These are phyloP conservation scores for Rhododendron williamsianum DNA, from an alignment of 148 eudicot genomes.

Conservation along the genomic window DNA sequence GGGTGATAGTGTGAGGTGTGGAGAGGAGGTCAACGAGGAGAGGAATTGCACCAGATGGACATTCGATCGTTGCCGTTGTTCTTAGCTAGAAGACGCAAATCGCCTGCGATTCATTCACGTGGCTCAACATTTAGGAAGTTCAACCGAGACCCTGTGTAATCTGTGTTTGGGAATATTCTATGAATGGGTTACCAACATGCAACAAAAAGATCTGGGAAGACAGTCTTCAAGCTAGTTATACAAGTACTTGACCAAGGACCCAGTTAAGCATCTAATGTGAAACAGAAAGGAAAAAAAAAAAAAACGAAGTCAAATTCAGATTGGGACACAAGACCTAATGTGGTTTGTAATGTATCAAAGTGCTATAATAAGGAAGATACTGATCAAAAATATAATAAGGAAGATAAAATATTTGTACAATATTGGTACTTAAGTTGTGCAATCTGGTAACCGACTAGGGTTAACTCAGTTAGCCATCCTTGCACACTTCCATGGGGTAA, in stretches of 20 bases:
- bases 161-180: neutral
- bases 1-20: slow-evolving; percentile 6
- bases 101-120: slow-evolving; percentile 5
- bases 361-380: neutral
- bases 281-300: neutral
- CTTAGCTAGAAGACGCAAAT: slow-evolving; percentile 15
- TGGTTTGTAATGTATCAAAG: neutral
- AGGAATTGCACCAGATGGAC: slow-evolving; percentile 14
- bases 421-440: neutral
- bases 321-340: neutral
- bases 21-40: slow-evolving; percentile 7
- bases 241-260: neutral
- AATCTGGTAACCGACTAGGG: no score
- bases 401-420: neutral
- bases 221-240: neutral
- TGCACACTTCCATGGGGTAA: neutral
- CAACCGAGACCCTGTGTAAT: neutral
- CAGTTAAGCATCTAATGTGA: neutral
- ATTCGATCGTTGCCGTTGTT: slow-evolving; percentile 4
- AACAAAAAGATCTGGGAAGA: neutral
- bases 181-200: neutral
- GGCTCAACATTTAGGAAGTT: neutral
- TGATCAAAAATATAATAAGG: no score
- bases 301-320: neutral
- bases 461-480: neutral